Evolutionary conservation across 352 stramenopile genomes (phyloP), one percentile per base, ranked within the genome.

Genomic region (Phytophthora hybrid): DNA sequence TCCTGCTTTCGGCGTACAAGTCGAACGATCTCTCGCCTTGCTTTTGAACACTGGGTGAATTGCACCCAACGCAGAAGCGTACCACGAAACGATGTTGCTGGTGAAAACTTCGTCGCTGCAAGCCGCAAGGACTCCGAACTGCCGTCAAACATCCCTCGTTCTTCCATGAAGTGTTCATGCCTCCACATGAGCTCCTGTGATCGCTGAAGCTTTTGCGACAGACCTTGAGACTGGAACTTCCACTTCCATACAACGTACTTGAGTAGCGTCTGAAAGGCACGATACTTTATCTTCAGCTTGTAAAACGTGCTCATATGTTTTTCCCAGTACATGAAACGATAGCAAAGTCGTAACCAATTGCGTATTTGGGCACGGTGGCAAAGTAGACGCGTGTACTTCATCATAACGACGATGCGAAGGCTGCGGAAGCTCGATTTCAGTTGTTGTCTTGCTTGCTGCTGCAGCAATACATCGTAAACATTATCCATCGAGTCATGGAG

Each of bases 401-500:
- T 66, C 80, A 88, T 88, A 18, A 79, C 73, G 26, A 83, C 62
- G 5, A 88, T 69, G 11, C 85, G 80, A 0, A 92, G 66, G 32
- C 76, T 83, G 7, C 83, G 83, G 29, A 92, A 92, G 26, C 80
- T 91, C 6, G 83, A 90, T 21, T 77, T 87, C 0, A 91, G 52
- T 54, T 88, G 73, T 26, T 78, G 68, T 18, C 49, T 59, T 53
- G 69, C 78, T 51, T 85, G 71, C 65, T 90, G 81, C 18, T 79
- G 47, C 23, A 84, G 61, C 19, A 92, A 60, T n/a, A 83, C 73
- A 31, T 90, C 80, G 23, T 84, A 92, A 4, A 89, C 76, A 51
- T 84, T 83, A 60, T 90, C 84, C 7, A 92, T 82, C n/a, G 67
- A 79, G 58, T 92, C 83, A 70, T 92, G 82, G 39, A 92, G 73